phyloP scores from a whole-genome alignment of 148 eudicot genomes.

The Tetragonia tetragonoides region DNA sequence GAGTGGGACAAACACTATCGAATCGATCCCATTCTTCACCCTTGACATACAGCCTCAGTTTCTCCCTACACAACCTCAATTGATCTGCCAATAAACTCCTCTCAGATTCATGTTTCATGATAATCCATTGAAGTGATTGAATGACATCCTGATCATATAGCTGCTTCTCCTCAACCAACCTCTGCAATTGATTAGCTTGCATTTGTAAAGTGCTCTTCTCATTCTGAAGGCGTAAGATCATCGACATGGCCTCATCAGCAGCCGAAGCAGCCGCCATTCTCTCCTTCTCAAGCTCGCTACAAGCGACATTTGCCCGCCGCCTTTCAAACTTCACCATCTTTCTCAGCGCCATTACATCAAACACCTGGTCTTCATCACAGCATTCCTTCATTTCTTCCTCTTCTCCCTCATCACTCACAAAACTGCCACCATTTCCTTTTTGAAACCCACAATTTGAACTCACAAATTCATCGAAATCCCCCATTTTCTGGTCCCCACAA shows the following conservation, averaged over 20 bases:
- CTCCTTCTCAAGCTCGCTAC: slow-evolving; percentile 69
- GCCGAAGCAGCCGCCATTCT: slow-evolving; percentile 69
- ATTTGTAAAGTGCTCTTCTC: slow-evolving; percentile 67
- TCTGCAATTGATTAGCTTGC: slow-evolving; percentile 52
- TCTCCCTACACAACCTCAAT: slow-evolving; percentile 44
- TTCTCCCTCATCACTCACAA: slow-evolving; percentile 19
- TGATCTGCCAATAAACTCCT: slow-evolving; percentile 55
- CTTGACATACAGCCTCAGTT: slow-evolving; percentile 29
- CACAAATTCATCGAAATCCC: slow-evolving; percentile 30
- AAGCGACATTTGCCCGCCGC: slow-evolving; percentile 39
- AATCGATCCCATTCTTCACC: slow-evolving; percentile 44
- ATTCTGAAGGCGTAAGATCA: slow-evolving; percentile 77
- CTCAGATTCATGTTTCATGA: slow-evolving; percentile 56
- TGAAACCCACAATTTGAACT: slow-evolving; percentile 18
- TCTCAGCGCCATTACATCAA: slow-evolving; percentile 53
- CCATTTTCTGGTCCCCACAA: slow-evolving; percentile 34
- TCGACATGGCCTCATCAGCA: slow-evolving; percentile 87
- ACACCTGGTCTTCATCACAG: slow-evolving; percentile 47
- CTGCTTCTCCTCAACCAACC: slow-evolving; percentile 67
- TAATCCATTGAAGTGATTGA: slow-evolving; percentile 63
- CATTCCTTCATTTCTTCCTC: slow-evolving; percentile 27
- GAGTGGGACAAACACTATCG: slow-evolving; percentile 33
- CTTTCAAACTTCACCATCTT: slow-evolving; percentile 60
- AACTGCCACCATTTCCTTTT: slow-evolving; percentile 2
- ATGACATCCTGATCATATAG: slow-evolving; percentile 78